phyloP scores from a whole-genome alignment of 768 basidiomycete species.

The Nevesoporus exiguus region DNA sequence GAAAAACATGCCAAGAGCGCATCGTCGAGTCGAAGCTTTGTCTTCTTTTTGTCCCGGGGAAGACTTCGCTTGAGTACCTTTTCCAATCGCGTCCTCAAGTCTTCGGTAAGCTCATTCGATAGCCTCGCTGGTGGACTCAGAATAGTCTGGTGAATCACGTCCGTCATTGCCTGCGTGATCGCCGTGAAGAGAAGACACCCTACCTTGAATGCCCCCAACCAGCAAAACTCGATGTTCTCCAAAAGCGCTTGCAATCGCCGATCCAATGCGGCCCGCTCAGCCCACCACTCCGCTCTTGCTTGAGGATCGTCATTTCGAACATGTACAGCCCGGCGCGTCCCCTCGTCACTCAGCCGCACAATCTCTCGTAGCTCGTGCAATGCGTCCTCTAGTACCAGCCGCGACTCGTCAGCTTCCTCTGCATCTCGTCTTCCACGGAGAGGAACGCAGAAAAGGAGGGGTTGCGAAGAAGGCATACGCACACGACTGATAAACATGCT shows the following conservation, averaged over 20 bases:
- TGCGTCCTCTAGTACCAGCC: conserved; percentile 74
- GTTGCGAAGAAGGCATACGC: conserved; percentile 46
- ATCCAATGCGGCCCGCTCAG: conserved; percentile 71
- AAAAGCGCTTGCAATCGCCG: conserved; percentile 68
- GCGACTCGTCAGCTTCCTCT: conserved; percentile 66
- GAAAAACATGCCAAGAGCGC: conserved; percentile 83
- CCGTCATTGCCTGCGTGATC: not conserved
- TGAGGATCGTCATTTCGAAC: conserved; percentile 65
- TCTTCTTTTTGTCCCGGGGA: conserved; percentile 59
- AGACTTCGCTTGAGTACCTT: conserved; percentile 68
- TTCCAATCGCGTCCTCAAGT: conserved; percentile 68
- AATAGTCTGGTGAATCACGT: conserved; percentile 45
- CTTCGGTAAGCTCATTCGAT: conserved; percentile 44
- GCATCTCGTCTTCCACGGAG: conserved; percentile 78
- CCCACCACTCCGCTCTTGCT: conserved; percentile 84
- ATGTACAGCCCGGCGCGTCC: conserved; percentile 65
- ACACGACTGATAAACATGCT: conserved; percentile 84
- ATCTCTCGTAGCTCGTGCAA: conserved; percentile 74
- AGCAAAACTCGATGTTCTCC: conserved; percentile 88
- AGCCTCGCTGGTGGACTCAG: conserved; percentile 46
- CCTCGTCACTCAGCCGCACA: conserved; percentile 72
- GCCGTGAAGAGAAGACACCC: conserved; percentile 10
- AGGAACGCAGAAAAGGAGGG: conserved; percentile 86
- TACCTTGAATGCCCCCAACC: conserved; percentile 99
- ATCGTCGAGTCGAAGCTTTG: conserved; percentile 61